These are phyloP conservation scores for Crithidia brevicula DNA, from an alignment of 208 protist genomes.

Conservation along the genomic window DNA sequence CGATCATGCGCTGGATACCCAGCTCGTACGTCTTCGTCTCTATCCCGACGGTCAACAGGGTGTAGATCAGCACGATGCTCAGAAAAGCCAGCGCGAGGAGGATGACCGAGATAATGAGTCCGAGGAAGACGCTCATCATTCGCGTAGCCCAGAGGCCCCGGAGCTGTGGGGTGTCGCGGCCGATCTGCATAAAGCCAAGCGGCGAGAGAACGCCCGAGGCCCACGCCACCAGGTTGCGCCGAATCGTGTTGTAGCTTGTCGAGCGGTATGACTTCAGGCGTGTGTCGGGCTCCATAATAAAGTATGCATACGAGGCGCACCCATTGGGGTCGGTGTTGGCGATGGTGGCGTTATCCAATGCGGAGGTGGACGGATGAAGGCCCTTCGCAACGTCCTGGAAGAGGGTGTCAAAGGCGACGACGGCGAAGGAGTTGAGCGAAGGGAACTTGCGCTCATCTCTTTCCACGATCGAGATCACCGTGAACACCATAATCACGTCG, in stretches of 20 bases:
- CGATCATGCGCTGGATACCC: constrained; percentile 94
- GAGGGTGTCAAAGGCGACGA: constrained; percentile 39
- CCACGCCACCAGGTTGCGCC: constrained; percentile 48
- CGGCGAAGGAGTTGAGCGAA: constrained; percentile 15
- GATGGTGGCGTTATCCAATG: constrained; percentile 14
- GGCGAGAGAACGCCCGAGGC: constrained; percentile 42
- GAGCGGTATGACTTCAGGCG: constrained; percentile 42
- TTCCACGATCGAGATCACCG: constrained; percentile 30
- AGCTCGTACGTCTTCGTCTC: constrained; percentile 95
- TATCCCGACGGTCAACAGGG: constrained; percentile 92
- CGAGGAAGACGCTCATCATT: constrained; percentile 90
- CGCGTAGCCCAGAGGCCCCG: constrained; percentile 40
- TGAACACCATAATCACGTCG: constrained; percentile 31
- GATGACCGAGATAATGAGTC: constrained; percentile 92
- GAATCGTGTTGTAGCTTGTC: constrained; percentile 63
- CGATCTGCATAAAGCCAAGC: constrained; percentile 78
- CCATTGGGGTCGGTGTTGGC: constrained; percentile 20
- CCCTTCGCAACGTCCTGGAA: constrained; percentile 30
- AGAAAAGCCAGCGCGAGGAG: constrained; percentile 85
- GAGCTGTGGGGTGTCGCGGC: constrained; percentile 51
- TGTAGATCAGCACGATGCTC: constrained; percentile 94
- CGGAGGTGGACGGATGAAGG: constrained; percentile 22
- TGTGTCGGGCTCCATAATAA: constrained; percentile 47
- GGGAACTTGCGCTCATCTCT: constrained; percentile 38
- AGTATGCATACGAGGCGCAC: constrained; percentile 49